These are phyloP conservation scores for Trichoderma gracile DNA, from an alignment of 2,329 filamentous ascomycete species.

Conservation along the genomic window DNA sequence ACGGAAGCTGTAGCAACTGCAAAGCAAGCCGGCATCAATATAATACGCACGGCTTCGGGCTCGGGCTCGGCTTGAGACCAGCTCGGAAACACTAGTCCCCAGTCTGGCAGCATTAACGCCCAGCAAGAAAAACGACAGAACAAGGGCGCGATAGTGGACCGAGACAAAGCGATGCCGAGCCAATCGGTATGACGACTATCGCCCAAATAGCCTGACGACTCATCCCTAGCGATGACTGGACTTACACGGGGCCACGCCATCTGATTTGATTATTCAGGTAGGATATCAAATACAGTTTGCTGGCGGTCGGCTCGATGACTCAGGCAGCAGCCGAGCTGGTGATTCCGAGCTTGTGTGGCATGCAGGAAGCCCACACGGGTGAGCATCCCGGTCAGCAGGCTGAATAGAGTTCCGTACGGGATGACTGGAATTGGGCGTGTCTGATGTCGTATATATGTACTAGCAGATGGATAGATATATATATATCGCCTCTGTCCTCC, in stretches of 20 bases:
- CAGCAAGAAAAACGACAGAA: background rate
- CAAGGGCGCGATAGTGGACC: conserved; percentile 12
- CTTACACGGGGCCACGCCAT: background rate
- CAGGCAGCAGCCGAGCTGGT: background rate
- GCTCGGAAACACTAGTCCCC: conserved; percentile 12
- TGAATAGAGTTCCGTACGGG: background rate
- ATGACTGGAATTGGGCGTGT: background rate
- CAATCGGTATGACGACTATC: background rate
- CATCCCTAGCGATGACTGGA: background rate
- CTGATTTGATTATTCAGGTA: background rate
- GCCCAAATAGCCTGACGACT: no score
- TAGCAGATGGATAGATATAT: background rate
- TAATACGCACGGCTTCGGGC: conserved; percentile 18
- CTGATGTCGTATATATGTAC: background rate
- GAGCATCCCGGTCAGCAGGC: background rate
- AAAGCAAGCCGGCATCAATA: background rate
- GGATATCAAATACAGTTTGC: background rate
- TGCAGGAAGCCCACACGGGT: background rate
- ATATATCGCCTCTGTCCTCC: background rate
- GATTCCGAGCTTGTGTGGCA: background rate
- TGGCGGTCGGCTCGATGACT: background rate
- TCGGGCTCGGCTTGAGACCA: conserved; percentile 37
- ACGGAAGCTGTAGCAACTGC: background rate
- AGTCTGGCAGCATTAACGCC: background rate
- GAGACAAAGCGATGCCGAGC: background rate